Evolutionary conservation across 2,329 filamentous ascomycete species (phyloP), one percentile per base, ranked within the genome.

Genomic region (Polychaeton citri): DNA sequence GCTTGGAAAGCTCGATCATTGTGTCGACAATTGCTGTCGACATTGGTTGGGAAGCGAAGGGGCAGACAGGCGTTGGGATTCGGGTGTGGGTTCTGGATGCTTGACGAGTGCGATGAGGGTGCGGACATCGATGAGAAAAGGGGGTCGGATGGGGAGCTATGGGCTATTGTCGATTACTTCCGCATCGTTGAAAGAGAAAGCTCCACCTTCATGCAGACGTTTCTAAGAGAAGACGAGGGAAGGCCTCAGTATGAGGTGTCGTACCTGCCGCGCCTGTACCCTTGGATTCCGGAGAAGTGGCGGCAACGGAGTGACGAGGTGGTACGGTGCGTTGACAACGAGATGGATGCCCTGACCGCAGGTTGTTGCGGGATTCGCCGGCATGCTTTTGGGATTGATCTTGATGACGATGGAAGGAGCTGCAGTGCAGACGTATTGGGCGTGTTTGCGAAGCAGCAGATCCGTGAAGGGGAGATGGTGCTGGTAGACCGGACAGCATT

Each of bases 81-180:
- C 31, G 13, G 38, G 0, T 41, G 38, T 34, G 52, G 49, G 1
- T 55, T 54, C 37, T 50, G 43, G 44, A 54, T 55, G 50, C 31
- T 30, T 8, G 41, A 45, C 17, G 34, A 31, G 2, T 42, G 46
- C 5, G 21, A 19, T 28, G 24, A n/a, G n/a, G n/a, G n/a, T n/a
- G n/a, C n/a, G n/a, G n/a, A n/a, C n/a, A n/a, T n/a, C n/a, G n/a
- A n/a, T n/a, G n/a, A n/a, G n/a, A n/a, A n/a, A n/a, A n/a, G n/a
- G n/a, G n/a, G n/a, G n/a, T n/a, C n/a, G n/a, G n/a, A n/a, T n/a
- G n/a, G n/a, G n/a, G n/a, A n/a, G n/a, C n/a, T n/a, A n/a, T n/a
- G n/a, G n/a, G n/a, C n/a, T n/a, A n/a, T n/a, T n/a, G n/a, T n/a
- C n/a, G n/a, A n/a, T n/a, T n/a, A n/a, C n/a, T n/a, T n/a, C n/a